Percentiles rank a stretch among this genome's conserved stretches.
These are phyloP conservation scores for Nakazawaea ambrosiae DNA, from an alignment of 805 yeast species.

Conservation along the genomic window DNA sequence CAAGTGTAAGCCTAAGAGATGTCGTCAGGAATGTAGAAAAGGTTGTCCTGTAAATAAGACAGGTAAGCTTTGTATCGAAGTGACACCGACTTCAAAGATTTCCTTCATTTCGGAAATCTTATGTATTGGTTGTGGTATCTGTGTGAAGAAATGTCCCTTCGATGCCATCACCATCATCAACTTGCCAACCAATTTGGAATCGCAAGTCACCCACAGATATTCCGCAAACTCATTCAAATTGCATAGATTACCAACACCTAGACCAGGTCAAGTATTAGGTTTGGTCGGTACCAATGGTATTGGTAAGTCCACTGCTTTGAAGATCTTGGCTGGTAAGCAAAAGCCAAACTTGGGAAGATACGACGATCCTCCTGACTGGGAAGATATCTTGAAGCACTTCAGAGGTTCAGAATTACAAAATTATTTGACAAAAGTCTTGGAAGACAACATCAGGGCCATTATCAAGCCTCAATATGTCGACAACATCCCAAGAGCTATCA, in stretches of 20 bases:
- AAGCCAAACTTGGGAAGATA: constrained; percentile 93
- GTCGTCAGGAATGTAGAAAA: constrained; percentile 97
- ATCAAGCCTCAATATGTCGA: constrained; percentile 99
- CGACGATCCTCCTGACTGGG: constrained; percentile 98
- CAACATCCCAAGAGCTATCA: constrained; percentile 92
- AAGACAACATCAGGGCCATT: constrained; percentile 92
- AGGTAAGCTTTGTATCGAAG: constrained; percentile 97
- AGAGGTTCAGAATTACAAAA: constrained; percentile 98
- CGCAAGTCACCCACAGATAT: constrained; percentile 92
- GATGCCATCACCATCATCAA: constrained; percentile 95
- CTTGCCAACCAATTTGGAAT: constrained; percentile 89
- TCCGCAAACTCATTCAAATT: constrained; percentile 96
- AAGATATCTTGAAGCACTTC: constrained; percentile 81
- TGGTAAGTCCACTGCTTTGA: constrained; percentile 95
- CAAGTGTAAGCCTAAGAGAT: constrained; percentile 96
- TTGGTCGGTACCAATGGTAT: constrained; percentile 99
- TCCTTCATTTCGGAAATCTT: constrained; percentile 91
- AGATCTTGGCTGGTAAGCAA: constrained; percentile 94
- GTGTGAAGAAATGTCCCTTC: constrained; percentile 97
- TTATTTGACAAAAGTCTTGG: constrained; percentile 88
- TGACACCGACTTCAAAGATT: constrained; percentile 80
- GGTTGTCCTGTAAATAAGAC: constrained; percentile 98
- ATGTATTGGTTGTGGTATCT: constrained; percentile 99
- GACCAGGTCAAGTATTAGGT: constrained; percentile 98
- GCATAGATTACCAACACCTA: constrained; percentile 95